phyloP scores from a whole-genome alignment of 2,329 filamentous ascomycete species.

The Tolypocladium ovalisporum region DNA sequence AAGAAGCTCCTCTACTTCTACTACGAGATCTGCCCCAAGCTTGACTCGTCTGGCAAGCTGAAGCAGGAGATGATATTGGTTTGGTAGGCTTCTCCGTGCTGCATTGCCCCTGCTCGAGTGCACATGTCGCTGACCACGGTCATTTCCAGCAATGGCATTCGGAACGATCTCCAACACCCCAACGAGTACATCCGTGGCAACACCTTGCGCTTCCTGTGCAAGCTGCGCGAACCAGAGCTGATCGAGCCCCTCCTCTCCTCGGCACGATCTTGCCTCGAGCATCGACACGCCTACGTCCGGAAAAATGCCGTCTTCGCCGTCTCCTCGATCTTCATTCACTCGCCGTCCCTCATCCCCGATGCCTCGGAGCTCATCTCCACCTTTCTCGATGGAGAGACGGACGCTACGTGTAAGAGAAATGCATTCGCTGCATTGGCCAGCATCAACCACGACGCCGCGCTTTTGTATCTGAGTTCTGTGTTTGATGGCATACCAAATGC shows the following conservation, averaged over 20 bases:
- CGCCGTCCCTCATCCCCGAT: slow-evolving; percentile 85
- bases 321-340: slow-evolving; percentile 84
- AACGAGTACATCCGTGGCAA: slow-evolving; percentile 98
- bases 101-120: not conserved
- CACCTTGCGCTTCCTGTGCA: slow-evolving; percentile 95
- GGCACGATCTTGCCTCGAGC: slow-evolving; percentile 82
- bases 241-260: slow-evolving; percentile 93
- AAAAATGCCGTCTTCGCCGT: slow-evolving; percentile 97
- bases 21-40: slow-evolving; percentile 97
- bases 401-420: slow-evolving; percentile 95
- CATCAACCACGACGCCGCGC: slow-evolving; percentile 87
- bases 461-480: slow-evolving; percentile 76
- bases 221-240: slow-evolving; percentile 88
- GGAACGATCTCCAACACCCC: slow-evolving; percentile 91
- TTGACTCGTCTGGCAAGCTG: slow-evolving; percentile 82
- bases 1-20: slow-evolving; percentile 99
- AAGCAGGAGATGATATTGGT: slow-evolving; percentile 99
- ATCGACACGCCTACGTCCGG: slow-evolving; percentile 93
- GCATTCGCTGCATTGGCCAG: slow-evolving; percentile 84
- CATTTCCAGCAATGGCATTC: slow-evolving; percentile 76
- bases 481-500: slow-evolving; percentile 93
- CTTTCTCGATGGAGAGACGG: slow-evolving; percentile 84
- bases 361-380: slow-evolving; percentile 82
- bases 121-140: not conserved
- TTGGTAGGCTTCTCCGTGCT: slow-evolving; percentile 49